Evolutionary conservation across 2,329 filamentous ascomycete genomes (phyloP).

Genomic region (Metarhizium brunneum): DNA sequence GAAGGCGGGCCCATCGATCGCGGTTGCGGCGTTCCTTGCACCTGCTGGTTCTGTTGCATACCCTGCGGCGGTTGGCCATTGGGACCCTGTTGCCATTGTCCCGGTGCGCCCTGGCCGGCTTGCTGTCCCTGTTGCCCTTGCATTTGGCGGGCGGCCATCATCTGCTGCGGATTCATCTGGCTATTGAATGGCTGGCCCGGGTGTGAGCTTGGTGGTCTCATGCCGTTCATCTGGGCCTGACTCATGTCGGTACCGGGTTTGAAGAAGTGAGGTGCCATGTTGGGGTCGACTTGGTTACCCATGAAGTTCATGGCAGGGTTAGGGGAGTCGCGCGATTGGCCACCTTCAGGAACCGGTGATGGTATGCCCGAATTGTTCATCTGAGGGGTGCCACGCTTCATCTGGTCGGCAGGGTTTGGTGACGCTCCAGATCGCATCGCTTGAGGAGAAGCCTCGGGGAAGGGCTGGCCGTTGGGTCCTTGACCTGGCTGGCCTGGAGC

Average conservation of each 20-base stretch:
- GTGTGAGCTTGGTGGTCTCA: conserved; percentile 62
- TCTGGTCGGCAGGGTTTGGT: conserved; percentile 68
- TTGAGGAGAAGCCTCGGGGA: conserved; percentile 62
- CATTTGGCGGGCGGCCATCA: conserved; percentile 41
- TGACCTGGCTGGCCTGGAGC: conserved; percentile 44
- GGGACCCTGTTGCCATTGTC: conserved; percentile 31
- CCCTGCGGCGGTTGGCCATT: conserved; percentile 31
- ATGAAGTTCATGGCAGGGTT: conserved; percentile 55
- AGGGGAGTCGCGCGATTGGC: conserved; percentile 56
- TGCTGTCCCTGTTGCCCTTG: conserved; percentile 23
- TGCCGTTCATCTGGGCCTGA: conserved; percentile 51
- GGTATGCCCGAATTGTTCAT: conserved; percentile 61
- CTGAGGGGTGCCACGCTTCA: conserved; percentile 69
- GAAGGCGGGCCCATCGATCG: conserved; percentile 60
- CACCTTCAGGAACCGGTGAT: conserved; percentile 61
- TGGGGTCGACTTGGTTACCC: conserved; percentile 52
- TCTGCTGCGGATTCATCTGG: conserved; percentile 52
- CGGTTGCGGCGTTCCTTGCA: conserved; percentile 65
- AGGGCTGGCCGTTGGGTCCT: conserved; percentile 51
- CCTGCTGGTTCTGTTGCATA: conserved; percentile 32
- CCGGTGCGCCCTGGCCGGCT: conserved; percentile 20
- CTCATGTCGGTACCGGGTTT: conserved; percentile 43
- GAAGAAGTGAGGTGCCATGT: conserved; percentile 51
- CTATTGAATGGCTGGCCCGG: conserved; percentile 48
- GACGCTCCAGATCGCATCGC: conserved; percentile 61